Percentiles rank a stretch among this genome's conserved stretches.
Evolutionary conservation across 164 flowering plant species (phyloP).

Genomic region (Berberis vulgaris): DNA sequence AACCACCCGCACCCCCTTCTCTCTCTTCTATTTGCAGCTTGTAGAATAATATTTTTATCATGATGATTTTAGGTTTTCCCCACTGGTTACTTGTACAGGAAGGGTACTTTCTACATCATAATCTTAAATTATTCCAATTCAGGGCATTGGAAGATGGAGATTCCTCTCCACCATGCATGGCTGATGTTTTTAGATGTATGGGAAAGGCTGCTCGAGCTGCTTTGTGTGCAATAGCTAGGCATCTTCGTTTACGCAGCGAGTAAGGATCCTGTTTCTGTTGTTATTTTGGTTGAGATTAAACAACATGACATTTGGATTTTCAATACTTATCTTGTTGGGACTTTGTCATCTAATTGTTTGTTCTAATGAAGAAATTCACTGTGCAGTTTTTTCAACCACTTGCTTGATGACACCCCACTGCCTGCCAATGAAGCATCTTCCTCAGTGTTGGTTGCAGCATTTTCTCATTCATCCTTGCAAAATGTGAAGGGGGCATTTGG

Average conservation of each 20-base stretch:
- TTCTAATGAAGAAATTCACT: slow-evolving; percentile 6
- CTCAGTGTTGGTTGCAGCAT: slow-evolving; percentile 72
- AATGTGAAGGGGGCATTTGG: slow-evolving; percentile 58
- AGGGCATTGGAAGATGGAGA: slow-evolving; percentile 89
- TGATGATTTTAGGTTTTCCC: too few relatives aligned
- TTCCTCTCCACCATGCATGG: slow-evolving; percentile 83
- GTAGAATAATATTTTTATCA: too few relatives aligned
- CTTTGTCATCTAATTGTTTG: too few relatives aligned
- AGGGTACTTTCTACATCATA: not conserved
- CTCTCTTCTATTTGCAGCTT: too few relatives aligned
- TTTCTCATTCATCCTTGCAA: slow-evolving; percentile 38
- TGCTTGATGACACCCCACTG: slow-evolving; percentile 88
- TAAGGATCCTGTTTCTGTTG: slow-evolving; percentile 27
- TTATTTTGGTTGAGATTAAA: not conserved
- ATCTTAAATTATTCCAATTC: slow-evolving; percentile 4
- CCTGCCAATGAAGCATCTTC: slow-evolving; percentile 76
- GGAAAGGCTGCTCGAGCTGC: slow-evolving; percentile 88
- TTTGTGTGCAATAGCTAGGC: slow-evolving; percentile 72
- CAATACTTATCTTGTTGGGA: too few relatives aligned
- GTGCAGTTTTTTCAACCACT: slow-evolving; percentile 71
- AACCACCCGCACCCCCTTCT: too few relatives aligned
- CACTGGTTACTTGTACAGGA: too few relatives aligned
- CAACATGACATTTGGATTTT: too few relatives aligned
- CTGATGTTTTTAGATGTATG: slow-evolving; percentile 75
- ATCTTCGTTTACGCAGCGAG: slow-evolving; percentile 93